Evolutionary conservation across 2,329 filamentous ascomycete species (phyloP), one percentile per base, ranked within the genome.

Genomic region (Arthrobotrys megalospora): DNA sequence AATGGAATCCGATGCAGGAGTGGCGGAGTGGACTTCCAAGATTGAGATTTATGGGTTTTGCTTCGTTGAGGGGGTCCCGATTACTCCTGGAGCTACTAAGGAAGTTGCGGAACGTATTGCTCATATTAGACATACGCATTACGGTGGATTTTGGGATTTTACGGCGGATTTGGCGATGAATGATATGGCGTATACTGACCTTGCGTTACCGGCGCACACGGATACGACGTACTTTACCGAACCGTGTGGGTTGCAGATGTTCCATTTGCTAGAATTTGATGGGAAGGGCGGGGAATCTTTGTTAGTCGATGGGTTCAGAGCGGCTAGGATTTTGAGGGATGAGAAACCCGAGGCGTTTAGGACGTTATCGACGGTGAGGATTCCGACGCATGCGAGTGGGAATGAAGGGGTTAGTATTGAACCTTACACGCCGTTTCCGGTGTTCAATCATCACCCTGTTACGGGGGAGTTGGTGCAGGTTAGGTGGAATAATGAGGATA

Each of bases 221-320:
- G 96, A 99, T 85, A 98, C 90, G 6, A 97, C 95, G 0, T 98
- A 99, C 85, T 98, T 98, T 85, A 94, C 90, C 21, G 95, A 98
- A 80, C 95, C 96, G 0, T 91, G 93, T 1, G 93, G 95, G 8
- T 88, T 99, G 38, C 96, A 99, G 84, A 90, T 96, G 28, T 96
- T 99, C 84, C 96, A 99, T 83, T 87, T 97, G 55, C 88, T 98
- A 32, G 96, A 93, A 0, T 93, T 96, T 83, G 91, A 90, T 6
- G 88, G 90, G 21, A 83, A 84, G 2, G 96, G 95, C 8, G 96
- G 96, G 5, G 87, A 90, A 65, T 94, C 91, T 0, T 86, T 96
- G 0, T 89, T 99, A 0, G 92, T 97, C 0, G 96, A 99, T 83
- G 94, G 93, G 0, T 97, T 97, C 84, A 85, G 89, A 38, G 93